Evolutionary conservation across 1,284 basidiomycete genomes (phyloP).

Genomic region (Heterobasidion parviporum): DNA sequence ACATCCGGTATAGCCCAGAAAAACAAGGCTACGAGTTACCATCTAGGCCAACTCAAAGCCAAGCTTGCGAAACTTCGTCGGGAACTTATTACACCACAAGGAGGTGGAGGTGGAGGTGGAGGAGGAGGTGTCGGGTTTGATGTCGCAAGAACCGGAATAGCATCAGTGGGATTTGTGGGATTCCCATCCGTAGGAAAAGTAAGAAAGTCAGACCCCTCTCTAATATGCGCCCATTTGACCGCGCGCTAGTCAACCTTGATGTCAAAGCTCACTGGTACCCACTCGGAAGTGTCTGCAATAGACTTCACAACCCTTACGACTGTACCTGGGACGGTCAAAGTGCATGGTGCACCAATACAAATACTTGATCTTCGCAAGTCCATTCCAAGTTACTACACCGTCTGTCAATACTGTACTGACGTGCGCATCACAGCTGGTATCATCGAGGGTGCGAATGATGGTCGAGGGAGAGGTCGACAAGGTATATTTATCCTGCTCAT

Average conservation of each 20-base stretch:
- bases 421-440: slow-evolving; percentile 68
- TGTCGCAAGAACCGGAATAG: slow-evolving; percentile 94
- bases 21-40: slow-evolving; percentile 95
- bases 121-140: slow-evolving; percentile 88
- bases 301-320: slow-evolving; percentile 95
- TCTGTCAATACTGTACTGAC: slow-evolving; percentile 7
- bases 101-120: slow-evolving; percentile 83
- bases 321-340: slow-evolving; percentile 92
- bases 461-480: slow-evolving; percentile 96
- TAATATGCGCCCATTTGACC: slow-evolving; percentile 8
- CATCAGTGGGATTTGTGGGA: slow-evolving; percentile 93
- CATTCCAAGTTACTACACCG: slow-evolving; percentile 1
- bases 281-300: slow-evolving; percentile 96
- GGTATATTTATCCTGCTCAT: slow-evolving; percentile 33
- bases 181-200: slow-evolving; percentile 87
- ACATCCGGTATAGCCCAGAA: slow-evolving; percentile 62
- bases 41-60: slow-evolving; percentile 94
- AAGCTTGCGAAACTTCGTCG: slow-evolving; percentile 96
- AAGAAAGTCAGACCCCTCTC: slow-evolving; percentile 15
- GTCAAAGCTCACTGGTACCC: slow-evolving; percentile 97
- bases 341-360: slow-evolving; percentile 90
- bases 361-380: slow-evolving; percentile 75
- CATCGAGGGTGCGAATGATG: slow-evolving; percentile 98
- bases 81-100: slow-evolving; percentile 82
- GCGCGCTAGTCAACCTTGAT: slow-evolving; percentile 80